These are phyloP conservation scores for Carnegiea gigantea DNA, from an alignment of 179 eudicot species.

Conservation along the genomic window DNA sequence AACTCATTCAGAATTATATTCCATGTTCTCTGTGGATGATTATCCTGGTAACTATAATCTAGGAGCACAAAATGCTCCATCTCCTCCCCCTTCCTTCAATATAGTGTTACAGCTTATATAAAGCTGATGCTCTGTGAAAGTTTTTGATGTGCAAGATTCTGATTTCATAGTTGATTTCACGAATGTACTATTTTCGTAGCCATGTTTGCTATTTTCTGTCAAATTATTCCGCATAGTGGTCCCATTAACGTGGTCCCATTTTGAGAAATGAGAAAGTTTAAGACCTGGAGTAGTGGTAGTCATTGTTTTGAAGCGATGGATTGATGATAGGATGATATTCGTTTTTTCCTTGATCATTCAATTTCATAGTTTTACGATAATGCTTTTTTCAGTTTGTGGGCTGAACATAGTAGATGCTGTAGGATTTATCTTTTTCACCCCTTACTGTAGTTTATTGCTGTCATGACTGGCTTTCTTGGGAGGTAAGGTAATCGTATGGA, in stretches of 20 bases:
- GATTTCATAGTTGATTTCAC: background rate
- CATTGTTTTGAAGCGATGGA: conserved; percentile 1
- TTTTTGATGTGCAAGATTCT: background rate
- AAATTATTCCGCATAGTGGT: background rate
- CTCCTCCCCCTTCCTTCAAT: too few relatives aligned
- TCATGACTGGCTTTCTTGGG: background rate
- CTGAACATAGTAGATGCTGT: background rate
- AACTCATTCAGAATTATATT: too few relatives aligned
- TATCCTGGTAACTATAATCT: too few relatives aligned
- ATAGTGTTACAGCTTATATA: too few relatives aligned
- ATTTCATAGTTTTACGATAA: background rate
- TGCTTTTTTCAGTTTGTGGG: background rate
- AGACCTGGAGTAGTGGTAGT: background rate
- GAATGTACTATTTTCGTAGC: background rate
- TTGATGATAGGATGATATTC: background rate
- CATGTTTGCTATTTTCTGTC: background rate
- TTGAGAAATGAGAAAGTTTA: background rate
- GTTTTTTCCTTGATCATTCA: background rate
- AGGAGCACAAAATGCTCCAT: too few relatives aligned
- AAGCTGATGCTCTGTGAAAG: background rate
- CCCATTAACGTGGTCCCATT: background rate
- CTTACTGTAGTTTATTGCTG: background rate
- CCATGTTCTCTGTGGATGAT: too few relatives aligned
- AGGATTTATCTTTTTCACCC: background rate
- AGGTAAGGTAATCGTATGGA: background rate